Base-by-base conservation (phyloP, 192 early-diverging fungal genomes). In the Coemansia sp. region DNA sequence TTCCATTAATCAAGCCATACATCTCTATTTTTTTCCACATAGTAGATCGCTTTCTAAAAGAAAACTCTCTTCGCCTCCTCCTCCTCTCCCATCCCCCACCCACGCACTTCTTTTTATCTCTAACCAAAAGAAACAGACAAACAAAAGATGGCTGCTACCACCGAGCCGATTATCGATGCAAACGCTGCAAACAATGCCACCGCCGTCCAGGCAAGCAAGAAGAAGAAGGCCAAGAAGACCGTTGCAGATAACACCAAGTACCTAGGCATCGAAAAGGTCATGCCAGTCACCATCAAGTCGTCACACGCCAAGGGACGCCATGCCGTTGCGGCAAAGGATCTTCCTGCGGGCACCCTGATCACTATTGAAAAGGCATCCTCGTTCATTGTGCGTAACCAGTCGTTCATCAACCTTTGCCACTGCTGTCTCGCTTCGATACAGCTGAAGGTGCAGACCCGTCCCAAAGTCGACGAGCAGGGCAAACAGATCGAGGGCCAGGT, bases 231-330 rank as follows among this genome's bases (percentile, higher is more conserved):
- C 64, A 78, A 75, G 69, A 82, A 82, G 71, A 46, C 33, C 4
- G 62, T 82, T 7, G 75, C 80, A 21, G 80, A 82, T 75, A 82
- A 82, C 69, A 68, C 55, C 55, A 71, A 66, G 71, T 82, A 82
- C 61, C 58, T 63, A n/a, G 71, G 63, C 42, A 51, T 71, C 20
- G 75, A 82, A 61, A 5, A 40, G 18, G 71, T 67, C 23, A 62
- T 77, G 71, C 80, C 80, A 6, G 61, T 82, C 30, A 40, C 37
- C 26, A 48, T 82, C 31, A 74, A 67, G 66, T 71, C 75, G 49
- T 82, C 80, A 29, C 70, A 84, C 15, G 81, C 80, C 63, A 85
- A 85, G 72, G 87, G 86, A 9, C 81, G 85, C 5, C 84, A 85
- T 55, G 80, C 79, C 3, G 74, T 79, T 5, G 83, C 87, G 1